Evolutionary conservation across 306 rosid genomes (phyloP).

Genomic region (Herpetospermum pedunculosum): DNA sequence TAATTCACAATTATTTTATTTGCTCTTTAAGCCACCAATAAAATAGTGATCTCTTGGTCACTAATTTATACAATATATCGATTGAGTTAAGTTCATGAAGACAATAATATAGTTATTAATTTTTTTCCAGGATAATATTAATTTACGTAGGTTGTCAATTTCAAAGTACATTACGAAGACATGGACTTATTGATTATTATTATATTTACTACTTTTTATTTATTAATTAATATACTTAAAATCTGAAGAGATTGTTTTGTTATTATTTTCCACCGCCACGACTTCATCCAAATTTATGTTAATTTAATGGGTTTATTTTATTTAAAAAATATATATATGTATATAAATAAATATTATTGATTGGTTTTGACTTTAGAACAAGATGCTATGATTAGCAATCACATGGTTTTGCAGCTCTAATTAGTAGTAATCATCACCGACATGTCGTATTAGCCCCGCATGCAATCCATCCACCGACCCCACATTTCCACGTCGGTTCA

Average conservation of each 20-base stretch:
- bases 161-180: neutral
- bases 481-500: neutral
- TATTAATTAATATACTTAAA: too few species aligned
- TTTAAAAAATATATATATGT: neutral
- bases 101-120: too few species aligned
- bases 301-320: neutral
- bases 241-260: neutral
- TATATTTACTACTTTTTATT: too few species aligned
- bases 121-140: too few species aligned
- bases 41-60: too few species aligned
- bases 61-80: too few species aligned
- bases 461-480: neutral
- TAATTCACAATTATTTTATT: too few species aligned
- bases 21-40: too few species aligned
- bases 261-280: neutral
- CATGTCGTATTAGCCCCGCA: neutral
- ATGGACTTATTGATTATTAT: too few species aligned
- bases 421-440: neutral
- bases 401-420: slow-evolving; percentile 5
- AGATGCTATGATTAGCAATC: neutral
- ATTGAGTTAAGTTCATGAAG: too few species aligned
- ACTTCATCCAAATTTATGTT: neutral
- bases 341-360: neutral
- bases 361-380: neutral
- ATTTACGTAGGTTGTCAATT: neutral